Base-by-base conservation (phyloP, 768 basidiomycete genomes). In the Xerocomellus chrysenteron region DNA sequence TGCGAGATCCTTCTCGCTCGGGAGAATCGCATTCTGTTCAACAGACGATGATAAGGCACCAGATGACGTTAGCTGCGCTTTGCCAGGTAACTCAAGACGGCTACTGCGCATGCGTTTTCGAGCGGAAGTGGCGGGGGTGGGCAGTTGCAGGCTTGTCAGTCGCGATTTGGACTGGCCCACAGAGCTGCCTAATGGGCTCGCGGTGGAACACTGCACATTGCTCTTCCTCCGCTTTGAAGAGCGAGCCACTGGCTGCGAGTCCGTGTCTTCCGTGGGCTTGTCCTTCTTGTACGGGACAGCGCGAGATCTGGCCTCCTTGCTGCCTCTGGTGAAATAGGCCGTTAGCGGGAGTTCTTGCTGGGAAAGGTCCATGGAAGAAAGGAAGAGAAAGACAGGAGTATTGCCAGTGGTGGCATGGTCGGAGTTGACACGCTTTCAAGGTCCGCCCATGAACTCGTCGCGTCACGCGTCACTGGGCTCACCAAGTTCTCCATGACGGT, bases 371-470 rank as follows among this genome's bases (percentile, higher is more conserved):
- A 71, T 69, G 54, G 42, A 60, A 35, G 46, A 41, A 40, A 26
- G 28, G 26, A 46, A 32, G 19, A 17, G 14, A 39, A 17, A 19
- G 26, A 33, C 17, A 32, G 39, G 37, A n/a, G 43, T 30, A 28
- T 5, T 28, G 4, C 26, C 26, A 28, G 26, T 28, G 3, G 3
- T 28, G 26, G 32, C 39, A 7, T 14, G 19, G 46, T 66, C 76
- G 74, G 76, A 77, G 75, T 68, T 71, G 68, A 68, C 76, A 71
- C 76, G 76, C 65, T 76, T 72, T 67, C 37, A 54, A 60, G 17
- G 63, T 68, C 76, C 67, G 73, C 54, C 47, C 3, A 50, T 49
- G 52, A 59, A 63, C 57, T 61, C 39, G 60, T 65, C 68, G 63
- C 54, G 61, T 63, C 59, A 51, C 60, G 65, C 55, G 59, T 52